phyloP scores from a whole-genome alignment of 2,329 filamentous ascomycete species.

The Thelonectria discophora region DNA sequence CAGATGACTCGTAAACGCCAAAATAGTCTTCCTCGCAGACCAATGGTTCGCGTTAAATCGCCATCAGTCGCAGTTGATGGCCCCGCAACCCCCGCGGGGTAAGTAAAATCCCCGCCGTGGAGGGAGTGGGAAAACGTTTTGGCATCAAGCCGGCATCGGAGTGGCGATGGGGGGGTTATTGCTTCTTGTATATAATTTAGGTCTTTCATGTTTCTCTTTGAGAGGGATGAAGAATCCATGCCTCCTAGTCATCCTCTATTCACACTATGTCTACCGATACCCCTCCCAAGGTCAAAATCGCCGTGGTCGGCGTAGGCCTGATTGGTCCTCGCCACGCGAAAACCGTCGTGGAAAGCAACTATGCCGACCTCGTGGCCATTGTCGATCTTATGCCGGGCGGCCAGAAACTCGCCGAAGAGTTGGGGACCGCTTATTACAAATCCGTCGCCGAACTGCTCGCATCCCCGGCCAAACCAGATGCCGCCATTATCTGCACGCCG shows the following conservation, averaged over 20 bases:
- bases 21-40: background rate
- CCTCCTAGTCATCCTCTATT: background rate
- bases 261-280: slow-evolving; percentile 20
- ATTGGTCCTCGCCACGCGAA: slow-evolving; percentile 46
- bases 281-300: slow-evolving; percentile 24
- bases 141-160: slow-evolving; percentile 5
- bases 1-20: slow-evolving; percentile 2
- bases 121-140: slow-evolving; percentile 22
- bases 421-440: slow-evolving; percentile 35
- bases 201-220: background rate
- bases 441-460: slow-evolving; percentile 55
- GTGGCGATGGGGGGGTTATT: background rate
- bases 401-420: slow-evolving; percentile 31
- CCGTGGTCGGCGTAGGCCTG: slow-evolving; percentile 44
- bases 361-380: slow-evolving; percentile 41
- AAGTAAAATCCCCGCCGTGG: background rate
- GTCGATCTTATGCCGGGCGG: slow-evolving; percentile 43
- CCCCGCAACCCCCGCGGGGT: slow-evolving; percentile 4
- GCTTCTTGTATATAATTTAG: background rate
- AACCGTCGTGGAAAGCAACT: slow-evolving; percentile 36
- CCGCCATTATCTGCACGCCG: slow-evolving; percentile 67
- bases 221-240: background rate
- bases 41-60: background rate
- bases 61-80: background rate
- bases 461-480: slow-evolving; percentile 54